phyloP scores from a whole-genome alignment of 2,329 filamentous ascomycete species.

The Cordyceps tenuipes region DNA sequence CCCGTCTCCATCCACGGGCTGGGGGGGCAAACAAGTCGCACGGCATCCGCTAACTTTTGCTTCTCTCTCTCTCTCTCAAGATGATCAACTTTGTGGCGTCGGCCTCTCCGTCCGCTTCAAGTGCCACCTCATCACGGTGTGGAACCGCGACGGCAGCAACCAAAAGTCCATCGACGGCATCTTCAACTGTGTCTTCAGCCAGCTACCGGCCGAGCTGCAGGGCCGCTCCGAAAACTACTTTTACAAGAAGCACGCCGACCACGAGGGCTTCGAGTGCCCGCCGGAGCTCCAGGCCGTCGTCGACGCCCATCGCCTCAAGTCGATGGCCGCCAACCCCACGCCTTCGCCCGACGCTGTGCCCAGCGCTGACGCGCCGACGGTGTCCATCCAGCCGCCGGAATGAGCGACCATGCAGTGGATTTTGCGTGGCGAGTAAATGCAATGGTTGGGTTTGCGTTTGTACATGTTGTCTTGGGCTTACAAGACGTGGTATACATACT shows the following conservation, averaged over 20 bases:
- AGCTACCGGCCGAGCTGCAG: slow-evolving; percentile 62
- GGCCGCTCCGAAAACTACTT: slow-evolving; percentile 66
- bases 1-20: too few relatives aligned
- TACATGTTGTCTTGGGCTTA: slow-evolving; percentile 2
- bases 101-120: slow-evolving; percentile 85
- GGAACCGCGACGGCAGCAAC: slow-evolving; percentile 84
- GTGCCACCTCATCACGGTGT: slow-evolving; percentile 79
- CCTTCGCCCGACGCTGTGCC: slow-evolving; percentile 18
- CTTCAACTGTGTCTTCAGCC: slow-evolving; percentile 62
- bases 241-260: slow-evolving; percentile 87
- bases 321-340: slow-evolving; percentile 25
- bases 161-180: slow-evolving; percentile 69
- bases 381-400: slow-evolving; percentile 8
- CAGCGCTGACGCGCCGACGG: slow-evolving; percentile 11
- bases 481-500: slow-evolving; percentile 15
- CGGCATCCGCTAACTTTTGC: not conserved
- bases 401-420: not conserved
- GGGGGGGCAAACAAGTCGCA: not conserved
- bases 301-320: slow-evolving; percentile 45
- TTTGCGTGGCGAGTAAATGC: not conserved
- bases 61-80: too few relatives aligned
- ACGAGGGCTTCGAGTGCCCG: slow-evolving; percentile 68
- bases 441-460: slow-evolving; percentile 12
- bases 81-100: slow-evolving; percentile 82
- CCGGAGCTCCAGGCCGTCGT: slow-evolving; percentile 50